Percentiles rank a stretch among this genome's conserved stretches.
phyloP scores from a whole-genome alignment of 2,329 filamentous ascomycete genomes.

The Fusarium sp. region DNA sequence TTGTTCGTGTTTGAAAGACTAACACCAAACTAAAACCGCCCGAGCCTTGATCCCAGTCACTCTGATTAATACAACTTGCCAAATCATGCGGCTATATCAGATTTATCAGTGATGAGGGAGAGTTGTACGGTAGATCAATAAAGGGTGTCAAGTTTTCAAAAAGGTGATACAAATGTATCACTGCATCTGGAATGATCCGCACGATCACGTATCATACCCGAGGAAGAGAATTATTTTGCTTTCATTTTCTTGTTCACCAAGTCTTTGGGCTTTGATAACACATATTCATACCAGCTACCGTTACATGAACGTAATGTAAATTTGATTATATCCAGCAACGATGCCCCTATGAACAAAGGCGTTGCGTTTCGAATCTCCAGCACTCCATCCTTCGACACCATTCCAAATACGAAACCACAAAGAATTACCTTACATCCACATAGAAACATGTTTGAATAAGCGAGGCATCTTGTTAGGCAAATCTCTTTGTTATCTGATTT shows the following conservation, averaged over 20 bases:
- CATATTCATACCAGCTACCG: not conserved
- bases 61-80: not conserved
- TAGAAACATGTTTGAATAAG: not conserved
- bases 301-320: not conserved
- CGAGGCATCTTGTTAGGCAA: not conserved
- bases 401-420: not conserved
- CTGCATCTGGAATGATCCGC: not conserved
- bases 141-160: conserved; percentile 1
- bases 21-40: conserved; percentile 24
- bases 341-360: not conserved
- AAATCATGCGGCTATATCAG: not conserved
- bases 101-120: not conserved
- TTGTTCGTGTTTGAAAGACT: conserved; percentile 20
- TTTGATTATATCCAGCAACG: not conserved
- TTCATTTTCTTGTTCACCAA: not conserved
- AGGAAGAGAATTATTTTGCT: not conserved
- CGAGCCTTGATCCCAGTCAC: conserved; percentile 12
- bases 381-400: not conserved
- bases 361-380: not conserved
- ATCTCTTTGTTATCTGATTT: not conserved
- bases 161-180: not conserved
- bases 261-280: not conserved
- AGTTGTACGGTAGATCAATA: not conserved
- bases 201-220: conserved; percentile 5
- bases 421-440: no score